Base-by-base conservation (phyloP, 495 filamentous ascomycete genomes). In the Letharia lupina region DNA sequence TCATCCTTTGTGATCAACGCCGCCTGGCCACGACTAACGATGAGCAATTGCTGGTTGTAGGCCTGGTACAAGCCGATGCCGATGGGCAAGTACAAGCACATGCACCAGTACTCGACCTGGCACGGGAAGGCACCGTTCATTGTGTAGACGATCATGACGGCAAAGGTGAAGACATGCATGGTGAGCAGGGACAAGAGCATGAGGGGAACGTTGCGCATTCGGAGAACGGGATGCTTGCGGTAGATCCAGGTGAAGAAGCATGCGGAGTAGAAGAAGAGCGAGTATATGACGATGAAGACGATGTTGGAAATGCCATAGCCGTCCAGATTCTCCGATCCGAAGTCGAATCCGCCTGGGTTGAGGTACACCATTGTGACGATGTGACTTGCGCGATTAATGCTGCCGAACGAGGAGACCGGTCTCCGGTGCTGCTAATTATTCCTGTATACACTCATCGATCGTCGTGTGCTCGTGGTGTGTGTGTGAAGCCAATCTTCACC, bases 51-150 rank as follows among this genome's bases (percentile, higher is more conserved):
- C 67, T 75, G 80, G 73, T 87, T 88, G 45, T 82, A 80, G 50
- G 83, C 88, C 70, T 90, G 87, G 74, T 89, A 90, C 2, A 89
- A 73, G 20, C 84, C 87, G 67, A 90, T 82, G 33, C 88, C 88
- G 39, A 84, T 79, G 5, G 88, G 88, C 47, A 90, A 76, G 73
- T 83, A 87, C 56, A 85, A 78, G 63, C 85, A 81, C 88, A 91
- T 91, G 73, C 89, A 79, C 87, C 88, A 91, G 73, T 80, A 91
- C 71, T 88, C 80, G 18, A 76, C 71, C 47, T 77, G 76, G 54
- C 84, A 86, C 1, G 84, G 83, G 64, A 86, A 81, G 6, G 82
- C 70, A 1, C 83, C 74, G 13, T 88, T 88, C 33, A 84, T 68
- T 40, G 83, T 79, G 67, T 83, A 84, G 12, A 80, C 84, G 45